Percentiles rank a stretch among this genome's conserved stretches.
phyloP scores from a whole-genome alignment of 139 green algal species.

The Chlorella sorokiniana region DNA sequence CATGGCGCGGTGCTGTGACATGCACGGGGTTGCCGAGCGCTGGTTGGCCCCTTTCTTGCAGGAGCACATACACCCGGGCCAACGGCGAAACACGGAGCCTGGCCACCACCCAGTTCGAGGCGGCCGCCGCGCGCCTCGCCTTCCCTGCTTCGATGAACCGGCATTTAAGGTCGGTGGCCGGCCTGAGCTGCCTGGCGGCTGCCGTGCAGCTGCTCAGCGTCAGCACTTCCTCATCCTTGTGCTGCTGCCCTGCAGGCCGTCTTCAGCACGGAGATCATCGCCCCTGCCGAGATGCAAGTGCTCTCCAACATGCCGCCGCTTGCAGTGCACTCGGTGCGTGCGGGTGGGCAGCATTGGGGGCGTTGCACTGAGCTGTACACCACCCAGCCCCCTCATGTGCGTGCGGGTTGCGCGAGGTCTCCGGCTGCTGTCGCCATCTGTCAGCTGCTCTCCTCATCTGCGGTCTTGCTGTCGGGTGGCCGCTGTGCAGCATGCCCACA shows the following conservation, averaged over 20 bases:
- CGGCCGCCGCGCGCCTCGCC: conserved; percentile 70
- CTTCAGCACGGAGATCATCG: conserved; percentile 55
- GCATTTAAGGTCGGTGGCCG: conserved; percentile 76
- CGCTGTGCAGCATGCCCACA: conserved; percentile 16
- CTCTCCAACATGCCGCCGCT: conserved; percentile 81
- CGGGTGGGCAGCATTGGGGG: too few relatives aligned
- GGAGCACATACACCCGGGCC: conserved; percentile 41
- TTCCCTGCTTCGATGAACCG: conserved; percentile 95
- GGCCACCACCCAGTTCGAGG: conserved; percentile 84
- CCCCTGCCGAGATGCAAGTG: conserved; percentile 41
- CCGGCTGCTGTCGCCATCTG: background rate
- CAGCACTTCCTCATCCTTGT: background rate
- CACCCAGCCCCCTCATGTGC: too few relatives aligned
- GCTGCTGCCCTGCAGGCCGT: conserved; percentile 57
- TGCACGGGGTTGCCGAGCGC: background rate
- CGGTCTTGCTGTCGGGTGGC: too few relatives aligned
- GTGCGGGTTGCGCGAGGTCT: too few relatives aligned
- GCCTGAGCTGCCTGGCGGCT: background rate
- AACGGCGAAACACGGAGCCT: conserved; percentile 50
- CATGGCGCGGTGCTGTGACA: too few relatives aligned
- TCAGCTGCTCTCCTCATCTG: conserved; percentile 5
- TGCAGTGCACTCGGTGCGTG: conserved; percentile 10
- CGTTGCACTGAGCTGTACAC: too few relatives aligned
- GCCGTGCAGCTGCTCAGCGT: too few relatives aligned
- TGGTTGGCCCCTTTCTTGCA: conserved; percentile 6